These are phyloP conservation scores for Wickerhamomyces sp. DNA, from an alignment of 1,139 yeast species.

Conservation along the genomic window DNA sequence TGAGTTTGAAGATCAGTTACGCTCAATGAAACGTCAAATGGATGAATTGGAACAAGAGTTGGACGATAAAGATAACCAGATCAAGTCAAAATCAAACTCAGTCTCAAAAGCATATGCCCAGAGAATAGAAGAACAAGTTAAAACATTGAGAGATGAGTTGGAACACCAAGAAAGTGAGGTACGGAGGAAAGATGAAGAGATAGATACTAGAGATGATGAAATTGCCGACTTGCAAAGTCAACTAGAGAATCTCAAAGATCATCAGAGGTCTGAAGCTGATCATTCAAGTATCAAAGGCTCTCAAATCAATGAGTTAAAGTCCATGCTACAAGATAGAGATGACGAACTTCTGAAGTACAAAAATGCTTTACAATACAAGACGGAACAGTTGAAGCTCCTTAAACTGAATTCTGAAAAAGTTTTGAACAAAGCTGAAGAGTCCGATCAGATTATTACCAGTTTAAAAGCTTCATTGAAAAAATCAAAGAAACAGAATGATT, in stretches of 20 bases:
- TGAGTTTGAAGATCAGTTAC: conserved; percentile 10
- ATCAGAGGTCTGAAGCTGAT: conserved; percentile 5
- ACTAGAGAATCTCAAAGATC: conserved; percentile 9
- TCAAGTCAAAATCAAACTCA: conserved; percentile 8
- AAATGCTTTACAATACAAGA: conserved; percentile 11
- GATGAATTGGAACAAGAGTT: conserved; percentile 14
- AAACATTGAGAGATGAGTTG: conserved; percentile 5
- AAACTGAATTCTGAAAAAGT: conserved; percentile 8
- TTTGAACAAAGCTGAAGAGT: conserved; percentile 5
- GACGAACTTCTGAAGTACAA: conserved; percentile 19
- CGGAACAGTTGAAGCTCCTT: conserved; percentile 8
- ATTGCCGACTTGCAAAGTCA: conserved; percentile 15
- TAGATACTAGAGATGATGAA: conserved; percentile 19
- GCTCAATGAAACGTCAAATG: conserved; percentile 11
- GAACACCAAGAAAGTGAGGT: conserved; percentile 16
- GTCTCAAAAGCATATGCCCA: conserved; percentile 8
- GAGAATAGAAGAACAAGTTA: conserved; percentile 12
- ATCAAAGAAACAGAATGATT: conserved; percentile 4
- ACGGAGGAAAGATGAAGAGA: conserved; percentile 16
- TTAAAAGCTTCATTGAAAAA: conserved; percentile 3
- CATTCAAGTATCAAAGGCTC: conserved; percentile 5
- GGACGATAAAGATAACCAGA: conserved; percentile 13
- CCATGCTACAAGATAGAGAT: conserved; percentile 21
- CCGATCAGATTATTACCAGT: not conserved
- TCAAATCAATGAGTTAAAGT: conserved; percentile 12